Evolutionary conservation across 106 monocot genomes (phyloP).

Genomic region (Narthecium ossifragum): DNA sequence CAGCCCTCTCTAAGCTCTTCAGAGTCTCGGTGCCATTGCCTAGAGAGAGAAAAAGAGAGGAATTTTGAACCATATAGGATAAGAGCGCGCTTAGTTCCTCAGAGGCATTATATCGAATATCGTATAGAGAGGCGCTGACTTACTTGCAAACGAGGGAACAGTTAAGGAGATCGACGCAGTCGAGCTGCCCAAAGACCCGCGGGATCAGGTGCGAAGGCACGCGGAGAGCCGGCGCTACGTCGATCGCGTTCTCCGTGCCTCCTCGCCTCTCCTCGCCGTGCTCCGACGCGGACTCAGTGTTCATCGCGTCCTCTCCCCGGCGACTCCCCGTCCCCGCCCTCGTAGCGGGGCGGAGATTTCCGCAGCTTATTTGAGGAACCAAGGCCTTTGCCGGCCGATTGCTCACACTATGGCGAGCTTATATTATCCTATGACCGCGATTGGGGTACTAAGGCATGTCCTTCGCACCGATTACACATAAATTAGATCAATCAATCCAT

Average conservation of each 20-base stretch:
- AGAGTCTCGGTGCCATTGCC: constrained; percentile 84
- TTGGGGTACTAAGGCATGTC: too few species aligned
- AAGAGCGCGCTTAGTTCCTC: too few species aligned
- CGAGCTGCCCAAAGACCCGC: constrained; percentile 84
- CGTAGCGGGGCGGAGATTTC: too few species aligned
- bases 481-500: too few species aligned
- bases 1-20: constrained; percentile 73
- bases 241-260: constrained; percentile 8
- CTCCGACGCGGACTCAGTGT: too few species aligned
- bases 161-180: constrained; percentile 83
- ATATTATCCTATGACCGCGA: too few species aligned
- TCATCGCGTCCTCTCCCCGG: too few species aligned
- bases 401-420: too few species aligned
- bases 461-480: too few species aligned
- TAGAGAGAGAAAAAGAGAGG: constrained; percentile 5
- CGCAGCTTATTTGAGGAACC: too few species aligned
- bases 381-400: too few species aligned
- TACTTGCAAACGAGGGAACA: constrained; percentile 94
- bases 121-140: not conserved
- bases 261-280: not conserved
- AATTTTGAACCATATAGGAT: not conserved
- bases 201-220: constrained; percentile 44
- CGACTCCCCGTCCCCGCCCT: not conserved
- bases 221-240: constrained; percentile 46
- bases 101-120: too few species aligned